Evolutionary conservation across 768 basidiomycete genomes (phyloP).

Genomic region (Lenzites betulinus): DNA sequence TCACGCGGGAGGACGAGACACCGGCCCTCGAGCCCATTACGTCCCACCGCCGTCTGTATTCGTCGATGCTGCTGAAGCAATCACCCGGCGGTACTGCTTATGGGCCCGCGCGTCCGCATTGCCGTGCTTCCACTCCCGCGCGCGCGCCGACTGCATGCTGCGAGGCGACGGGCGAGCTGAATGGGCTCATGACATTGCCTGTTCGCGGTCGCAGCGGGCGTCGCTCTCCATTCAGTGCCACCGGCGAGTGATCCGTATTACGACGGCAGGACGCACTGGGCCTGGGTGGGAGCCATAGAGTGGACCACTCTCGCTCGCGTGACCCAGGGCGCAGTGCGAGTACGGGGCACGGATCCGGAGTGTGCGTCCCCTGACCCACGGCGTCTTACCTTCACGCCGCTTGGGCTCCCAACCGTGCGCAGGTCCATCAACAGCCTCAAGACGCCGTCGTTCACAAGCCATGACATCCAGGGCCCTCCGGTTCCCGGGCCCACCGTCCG

Average conservation of each 20-base stretch:
- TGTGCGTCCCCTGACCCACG: conserved; percentile 4
- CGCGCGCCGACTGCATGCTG: background rate
- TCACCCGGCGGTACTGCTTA: background rate
- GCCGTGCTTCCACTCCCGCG: conserved; percentile 4
- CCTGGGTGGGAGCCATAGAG: background rate
- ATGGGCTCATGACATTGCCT: background rate
- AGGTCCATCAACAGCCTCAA: background rate
- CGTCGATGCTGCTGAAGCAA: background rate
- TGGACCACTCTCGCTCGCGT: background rate
- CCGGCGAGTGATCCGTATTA: conserved; percentile 13
- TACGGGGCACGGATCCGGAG: background rate
- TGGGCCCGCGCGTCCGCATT: background rate
- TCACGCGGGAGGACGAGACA: background rate
- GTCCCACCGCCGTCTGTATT: conserved; percentile 6
- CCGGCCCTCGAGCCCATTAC: conserved; percentile 4
- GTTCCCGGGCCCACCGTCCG: conserved; percentile 10
- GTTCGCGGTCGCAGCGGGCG: background rate
- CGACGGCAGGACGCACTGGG: background rate
- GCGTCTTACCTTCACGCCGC: background rate
- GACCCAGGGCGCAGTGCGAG: background rate
- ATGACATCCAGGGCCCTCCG: conserved; percentile 8
- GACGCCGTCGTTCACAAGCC: background rate
- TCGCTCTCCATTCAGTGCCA: background rate
- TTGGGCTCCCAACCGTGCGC: background rate
- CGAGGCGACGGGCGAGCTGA: background rate